Base-by-base conservation (phyloP, 2,329 filamentous ascomycete species). In the Xylaria polymorpha region DNA sequence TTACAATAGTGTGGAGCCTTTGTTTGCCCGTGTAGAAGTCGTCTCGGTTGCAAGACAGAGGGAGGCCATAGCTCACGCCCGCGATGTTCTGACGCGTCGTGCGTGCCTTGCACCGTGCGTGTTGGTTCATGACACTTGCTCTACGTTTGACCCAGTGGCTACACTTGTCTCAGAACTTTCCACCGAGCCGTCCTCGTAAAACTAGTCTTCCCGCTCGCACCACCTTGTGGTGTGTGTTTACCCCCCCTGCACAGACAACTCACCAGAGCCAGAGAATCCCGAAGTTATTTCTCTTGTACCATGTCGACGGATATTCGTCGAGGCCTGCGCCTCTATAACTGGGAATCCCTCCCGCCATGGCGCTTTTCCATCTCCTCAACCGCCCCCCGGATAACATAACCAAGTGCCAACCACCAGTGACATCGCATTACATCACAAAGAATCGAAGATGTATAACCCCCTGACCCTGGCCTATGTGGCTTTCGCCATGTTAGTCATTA, bases 391-490 rank as follows among this genome's bases (percentile, higher is more conserved):
- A 37, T 37, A 8, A 37, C 7, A 35, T 9, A 37, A 37, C 35
- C 7, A 37, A 9, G 10, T 8, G 7, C 35, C 35, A 37, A 6
- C 35, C 35, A 9, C 7, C 35, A 37, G 8, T 9, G 7, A 37
- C 35, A 4, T 12, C 7, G 8, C 35, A 29, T 29, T 29, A 29
- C 25, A 29, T 29, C 25, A 29, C 25, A 29, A 29, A 2, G 25
- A 29, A 4, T 12, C 35, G 3, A 50, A n/a, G 3, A 64, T 68
- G 61, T 6, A 37, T 0, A 35, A 59, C 22, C 37, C 60, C 20
- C 4, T 9, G 10, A 46, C 41, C 5, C 37, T 57, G 18, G 50
- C 66, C 25, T 68, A 61, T n/a, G 61, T 61, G 48, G 66, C 61
- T n/a, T 68, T 61, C 51, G 14, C 61, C 12, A 56, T 61, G 18